A percentile compares a stretch with the other conserved stretches of the same genome.
phyloP scores from a whole-genome alignment of 805 yeast genomes.

The Yamadazyma olivae region DNA sequence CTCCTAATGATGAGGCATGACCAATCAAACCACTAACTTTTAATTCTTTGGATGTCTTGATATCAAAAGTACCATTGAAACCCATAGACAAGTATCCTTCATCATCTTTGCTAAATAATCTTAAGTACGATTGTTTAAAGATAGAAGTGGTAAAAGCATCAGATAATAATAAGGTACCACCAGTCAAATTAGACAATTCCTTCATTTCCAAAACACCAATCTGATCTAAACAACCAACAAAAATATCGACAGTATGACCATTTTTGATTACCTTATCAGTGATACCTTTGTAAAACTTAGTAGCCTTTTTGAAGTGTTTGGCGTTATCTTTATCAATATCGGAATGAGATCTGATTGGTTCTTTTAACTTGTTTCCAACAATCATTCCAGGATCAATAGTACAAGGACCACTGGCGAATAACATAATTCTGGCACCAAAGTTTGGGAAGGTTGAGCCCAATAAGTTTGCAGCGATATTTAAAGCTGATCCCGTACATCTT shows the following conservation, averaged over 20 bases:
- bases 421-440: conserved; percentile 69
- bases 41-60: conserved; percentile 48
- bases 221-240: conserved; percentile 68
- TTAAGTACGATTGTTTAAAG: conserved; percentile 61
- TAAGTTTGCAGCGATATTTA: conserved; percentile 43
- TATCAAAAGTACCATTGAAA: conserved; percentile 57
- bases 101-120: conserved; percentile 40
- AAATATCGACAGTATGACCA: conserved; percentile 56
- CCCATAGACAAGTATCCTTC: conserved; percentile 48
- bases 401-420: conserved; percentile 81
- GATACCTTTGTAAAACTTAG: conserved; percentile 46
- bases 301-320: conserved; percentile 35
- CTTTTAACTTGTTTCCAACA: conserved; percentile 53
- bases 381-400: conserved; percentile 65
- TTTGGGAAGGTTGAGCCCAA: conserved; percentile 34
- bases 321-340: conserved; percentile 47
- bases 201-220: conserved; percentile 69
- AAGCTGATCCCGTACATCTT: conserved; percentile 60
- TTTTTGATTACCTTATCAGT: conserved; percentile 44
- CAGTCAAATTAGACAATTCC: conserved; percentile 52
- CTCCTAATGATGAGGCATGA: conserved; percentile 55
- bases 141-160: conserved; percentile 68
- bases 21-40: conserved; percentile 62
- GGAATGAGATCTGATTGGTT: conserved; percentile 65
- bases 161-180: conserved; percentile 60